Evolutionary conservation across 352 stramenopile species (phyloP), one percentile per base, ranked within the genome.

Genomic region (Thalassiosira delicatula): DNA sequence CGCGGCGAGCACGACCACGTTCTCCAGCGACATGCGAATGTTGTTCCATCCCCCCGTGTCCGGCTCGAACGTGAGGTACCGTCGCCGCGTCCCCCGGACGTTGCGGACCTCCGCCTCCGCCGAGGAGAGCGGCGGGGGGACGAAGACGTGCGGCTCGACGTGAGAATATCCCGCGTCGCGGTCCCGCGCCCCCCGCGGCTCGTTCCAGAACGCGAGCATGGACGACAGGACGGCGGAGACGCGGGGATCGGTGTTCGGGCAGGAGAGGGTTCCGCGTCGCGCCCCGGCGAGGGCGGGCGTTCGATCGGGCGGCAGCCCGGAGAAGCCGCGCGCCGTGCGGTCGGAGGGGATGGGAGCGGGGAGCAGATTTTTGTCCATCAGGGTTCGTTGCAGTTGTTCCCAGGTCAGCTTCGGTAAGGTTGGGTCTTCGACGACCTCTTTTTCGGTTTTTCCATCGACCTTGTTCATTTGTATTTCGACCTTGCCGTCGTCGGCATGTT

Each of bases 51-150:
- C 94, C 19, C 93, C 94, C 9, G 75, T 76, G 79, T 97, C 94
- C 12, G 92, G 87, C 83, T 96, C 93, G 83, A 96, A 97, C 9
- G 92, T 96, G 3, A 96, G 65, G 71, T 95, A 96, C 66, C 65
- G 54, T 65, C 65, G 70, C 57, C 61, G 17, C 35, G 68, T 44
- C 81, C 79, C 69, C 90, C 81, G 40, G 3, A 51, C 49, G 54
- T 27, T 73, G 21, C 40, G 32, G 5, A 32, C 51, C 14, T 51
- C n/a, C 17, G 40, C 8, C 17, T 8, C 67, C 19, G 56, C 53
- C 40, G 12, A 23, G 4, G 30, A 25, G 7, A 75, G 12, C 11
- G 67, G 67, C 14, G 67, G 67, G 17, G 67, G 30, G n/a, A 75
- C 54, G 33, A 75, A 75, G 2, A 37, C 33, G 46, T 75, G 67